Evolutionary conservation across 805 yeast genomes (phyloP), one percentile per base, ranked within the genome.

Genomic region (Candida endomychidarum): DNA sequence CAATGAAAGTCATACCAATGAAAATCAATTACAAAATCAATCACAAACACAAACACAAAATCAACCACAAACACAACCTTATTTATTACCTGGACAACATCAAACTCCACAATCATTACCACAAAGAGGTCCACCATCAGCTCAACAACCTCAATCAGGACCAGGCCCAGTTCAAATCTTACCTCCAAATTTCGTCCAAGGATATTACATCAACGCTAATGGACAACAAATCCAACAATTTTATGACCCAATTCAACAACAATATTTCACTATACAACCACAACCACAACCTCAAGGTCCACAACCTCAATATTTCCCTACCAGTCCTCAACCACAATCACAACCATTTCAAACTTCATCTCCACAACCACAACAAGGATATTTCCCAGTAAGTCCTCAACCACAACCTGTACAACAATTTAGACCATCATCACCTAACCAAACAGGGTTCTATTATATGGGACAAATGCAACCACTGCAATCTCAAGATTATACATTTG

Each of bases 241-340:
- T 41, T 69, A 66, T 47, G 73, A 68, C 42, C 74, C 74, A 1
- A 65, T 65, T 5, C 70, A 63, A 53, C 73, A 68, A 49, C 73
- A 67, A 43, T 67, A 62, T 41, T 68, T 56, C 43, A 68, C 68
- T 9, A 53, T 68, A 29, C 30, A 27, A 27, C 30, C 30, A 8
- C 30, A 27, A 27, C 28, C 28, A 2, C 57, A 43, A 21, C 47
- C 47, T 23, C 56, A 53, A 25, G 56, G 56, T 8, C 67, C 61
- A 4, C 64, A 58, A 43, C 65, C 69, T 2, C 72, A 67, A 38
- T 63, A 61, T 49, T 65, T 65, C 47, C 68, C 70, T 2, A 49
- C 62, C 1, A 52, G 66, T n/a, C 68, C 68, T 11, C 63, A 54
- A 35, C 58, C 59, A 5, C 50, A 50, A 37, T 48, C 49, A 11